These are phyloP conservation scores for Cyathus striatus DNA, from an alignment of 768 basidiomycete genomes.

Conservation along the genomic window DNA sequence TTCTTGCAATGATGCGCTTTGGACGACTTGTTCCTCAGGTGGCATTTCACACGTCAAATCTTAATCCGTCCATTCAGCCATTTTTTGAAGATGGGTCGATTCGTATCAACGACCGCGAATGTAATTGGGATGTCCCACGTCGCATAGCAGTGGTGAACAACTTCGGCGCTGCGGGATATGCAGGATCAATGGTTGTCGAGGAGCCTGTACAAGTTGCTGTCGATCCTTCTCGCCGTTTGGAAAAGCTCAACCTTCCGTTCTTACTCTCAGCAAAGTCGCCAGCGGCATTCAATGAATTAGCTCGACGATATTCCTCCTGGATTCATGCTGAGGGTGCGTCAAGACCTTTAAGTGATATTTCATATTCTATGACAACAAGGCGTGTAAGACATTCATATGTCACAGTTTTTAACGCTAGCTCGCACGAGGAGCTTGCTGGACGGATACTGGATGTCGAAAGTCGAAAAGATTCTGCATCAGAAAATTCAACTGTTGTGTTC, in stretches of 20 bases:
- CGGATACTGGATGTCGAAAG: neutral
- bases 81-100: slow-evolving; percentile 3
- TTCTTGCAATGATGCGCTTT: slow-evolving; percentile 4
- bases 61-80: slow-evolving; percentile 1
- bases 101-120: slow-evolving; percentile 2
- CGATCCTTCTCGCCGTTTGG: neutral
- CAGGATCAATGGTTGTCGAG: slow-evolving; percentile 5
- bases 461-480: neutral
- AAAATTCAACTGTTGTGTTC: slow-evolving; percentile 1
- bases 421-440: slow-evolving; percentile 1
- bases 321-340: neutral
- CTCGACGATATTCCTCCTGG: slow-evolving; percentile 2
- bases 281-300: neutral
- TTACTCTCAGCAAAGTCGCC: slow-evolving; percentile 3
- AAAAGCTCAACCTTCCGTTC: slow-evolving; percentile 1
- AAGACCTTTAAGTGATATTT: slow-evolving; percentile 1
- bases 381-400: slow-evolving; percentile 1
- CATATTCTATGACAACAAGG: slow-evolving; percentile 2
- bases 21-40: slow-evolving; percentile 3
- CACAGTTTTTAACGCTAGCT: neutral
- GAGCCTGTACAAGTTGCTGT: neutral
- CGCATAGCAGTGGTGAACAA: slow-evolving; percentile 4
- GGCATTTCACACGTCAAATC: slow-evolving; percentile 1
- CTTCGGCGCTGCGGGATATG: slow-evolving; percentile 5
- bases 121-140: slow-evolving; percentile 2